A percentile compares a stretch with the other conserved stretches of the same genome.
These are phyloP conservation scores for Pythium volutum DNA, from an alignment of 352 stramenopile species.

Conservation along the genomic window DNA sequence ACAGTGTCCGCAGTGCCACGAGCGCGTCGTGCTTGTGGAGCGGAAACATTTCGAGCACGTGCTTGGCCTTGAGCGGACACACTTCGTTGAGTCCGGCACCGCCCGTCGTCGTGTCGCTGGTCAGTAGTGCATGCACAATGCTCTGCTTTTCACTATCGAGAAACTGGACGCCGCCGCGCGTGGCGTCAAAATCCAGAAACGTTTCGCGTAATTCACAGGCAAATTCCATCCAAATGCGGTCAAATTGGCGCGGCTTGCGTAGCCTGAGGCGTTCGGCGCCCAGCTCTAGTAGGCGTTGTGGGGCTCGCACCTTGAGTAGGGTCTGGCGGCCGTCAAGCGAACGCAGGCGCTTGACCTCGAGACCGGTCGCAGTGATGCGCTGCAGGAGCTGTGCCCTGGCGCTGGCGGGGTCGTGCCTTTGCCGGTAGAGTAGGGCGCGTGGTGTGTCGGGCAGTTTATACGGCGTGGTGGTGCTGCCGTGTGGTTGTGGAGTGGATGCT, in stretches of 20 bases:
- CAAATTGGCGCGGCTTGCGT: slow-evolving; percentile 61
- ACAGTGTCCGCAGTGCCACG: slow-evolving; percentile 47
- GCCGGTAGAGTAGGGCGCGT: neutral
- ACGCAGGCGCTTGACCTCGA: slow-evolving; percentile 70
- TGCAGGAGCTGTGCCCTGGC: slow-evolving; percentile 43
- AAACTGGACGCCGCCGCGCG: slow-evolving; percentile 43
- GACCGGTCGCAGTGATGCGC: slow-evolving; percentile 53
- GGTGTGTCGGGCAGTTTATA: neutral
- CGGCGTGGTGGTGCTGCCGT: neutral
- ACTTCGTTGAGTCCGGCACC: slow-evolving; percentile 74
- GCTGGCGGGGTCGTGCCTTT: slow-evolving; percentile 21
- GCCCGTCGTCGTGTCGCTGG: slow-evolving; percentile 23
- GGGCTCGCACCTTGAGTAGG: slow-evolving; percentile 74
- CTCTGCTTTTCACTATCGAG: slow-evolving; percentile 82
- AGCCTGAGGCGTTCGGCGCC: slow-evolving; percentile 64
- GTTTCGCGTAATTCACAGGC: slow-evolving; percentile 59
- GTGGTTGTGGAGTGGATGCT: neutral
- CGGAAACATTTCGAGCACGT: slow-evolving; percentile 85
- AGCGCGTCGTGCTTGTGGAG: slow-evolving; percentile 87
- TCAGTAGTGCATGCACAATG: slow-evolving; percentile 71
- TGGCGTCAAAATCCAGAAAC: slow-evolving; percentile 62
- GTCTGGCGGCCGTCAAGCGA: slow-evolving; percentile 74
- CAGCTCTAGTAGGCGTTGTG: slow-evolving; percentile 57
- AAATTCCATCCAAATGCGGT: slow-evolving; percentile 83
- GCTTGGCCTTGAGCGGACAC: slow-evolving; percentile 52